A percentile compares a stretch with the other conserved stretches of the same genome.
Conservation (phyloP, 768 basidiomycete species). For the Mycena sanguinolenta region DNA sequence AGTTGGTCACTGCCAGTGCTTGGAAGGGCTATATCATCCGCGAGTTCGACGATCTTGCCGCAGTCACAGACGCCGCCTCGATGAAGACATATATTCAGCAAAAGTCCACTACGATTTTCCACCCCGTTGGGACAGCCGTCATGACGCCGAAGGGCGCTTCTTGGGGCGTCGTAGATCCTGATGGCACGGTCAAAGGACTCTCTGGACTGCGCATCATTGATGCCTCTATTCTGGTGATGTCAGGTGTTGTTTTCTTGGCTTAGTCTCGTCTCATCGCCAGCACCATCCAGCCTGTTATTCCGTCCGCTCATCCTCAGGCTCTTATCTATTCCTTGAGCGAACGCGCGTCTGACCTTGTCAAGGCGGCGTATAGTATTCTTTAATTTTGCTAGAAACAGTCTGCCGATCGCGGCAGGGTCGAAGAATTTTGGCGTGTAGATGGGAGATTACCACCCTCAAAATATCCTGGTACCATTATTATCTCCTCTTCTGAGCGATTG, state of each 20-base stretch:
- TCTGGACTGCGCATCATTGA: too few species aligned
- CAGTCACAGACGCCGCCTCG: conserved; percentile 35
- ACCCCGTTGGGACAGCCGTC: neutral
- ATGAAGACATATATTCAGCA: conserved; percentile 1
- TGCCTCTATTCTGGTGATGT: neutral
- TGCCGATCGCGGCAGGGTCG: too few species aligned
- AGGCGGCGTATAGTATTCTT: neutral
- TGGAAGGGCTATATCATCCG: too few species aligned
- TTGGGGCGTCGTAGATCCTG: neutral
- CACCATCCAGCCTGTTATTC: conserved; percentile 31
- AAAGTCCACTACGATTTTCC: neutral
- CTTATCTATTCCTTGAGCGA: conserved; percentile 40
- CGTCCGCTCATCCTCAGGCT: conserved; percentile 38
- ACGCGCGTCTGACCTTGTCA: conserved; percentile 34
- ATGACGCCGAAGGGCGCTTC: neutral
- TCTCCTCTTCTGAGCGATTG: too few species aligned
- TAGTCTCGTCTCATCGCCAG: neutral
- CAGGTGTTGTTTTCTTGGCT: neutral
- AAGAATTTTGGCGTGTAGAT: too few species aligned
- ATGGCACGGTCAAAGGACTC: neutral
- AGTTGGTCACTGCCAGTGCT: too few species aligned
- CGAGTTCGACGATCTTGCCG: too few species aligned
- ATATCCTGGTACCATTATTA: too few species aligned
- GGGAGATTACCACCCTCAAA: too few species aligned
- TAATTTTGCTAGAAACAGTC: too few species aligned